Base-by-base conservation (phyloP, 208 protist species). In the Acanthamoeba sp. region DNA sequence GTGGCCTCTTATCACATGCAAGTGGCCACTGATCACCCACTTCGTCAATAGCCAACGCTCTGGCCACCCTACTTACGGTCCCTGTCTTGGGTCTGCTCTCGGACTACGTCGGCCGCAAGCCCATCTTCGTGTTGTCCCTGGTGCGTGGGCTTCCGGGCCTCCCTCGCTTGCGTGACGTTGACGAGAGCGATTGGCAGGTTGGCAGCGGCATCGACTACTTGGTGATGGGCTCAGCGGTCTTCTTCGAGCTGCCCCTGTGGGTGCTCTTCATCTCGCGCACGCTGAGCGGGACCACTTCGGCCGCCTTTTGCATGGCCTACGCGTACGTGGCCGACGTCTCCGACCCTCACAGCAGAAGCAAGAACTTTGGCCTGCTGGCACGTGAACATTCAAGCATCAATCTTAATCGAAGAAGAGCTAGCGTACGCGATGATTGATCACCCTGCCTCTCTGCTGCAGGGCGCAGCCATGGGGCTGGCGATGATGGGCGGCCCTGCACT, bases 281-380 rank as follows among this genome's bases (percentile, higher is more conserved):
- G 9, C 62, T 69, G 62, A 69, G 62, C 62, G 62, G 62, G 10
- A 69, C 62, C n/a, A 69, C 62, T 0, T 69, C 62, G 62, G 62
- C n/a, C 62, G 62, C 62, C 62, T 69, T 69, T 9, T 69, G 62
- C 62, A 69, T 69, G 62, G 62, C 62, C 62, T 69, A 69, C 62
- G 62, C 62, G 18, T 69, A 69, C 62, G 29, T 69, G 14, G 62
- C 62, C n/a, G 62, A 69, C 62, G 62, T 69, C 10, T 69, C 62
- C 22, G 22, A 27, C 18, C 62, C 62, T 9, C n/a, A 27, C n/a
- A 10, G 29, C n/a, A 10, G 62, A 9, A 69, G 62, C 62, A 10
- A 34, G n/a, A 69, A 69, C 62, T 69, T 69, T 22, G 62, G 62
- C 7, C 22, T 69, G 14, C 22, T 69, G n/a, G 62, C n/a, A n/a